phyloP scores from a whole-genome alignment of 805 yeast genomes.

The Yamadazyma laniorum region DNA sequence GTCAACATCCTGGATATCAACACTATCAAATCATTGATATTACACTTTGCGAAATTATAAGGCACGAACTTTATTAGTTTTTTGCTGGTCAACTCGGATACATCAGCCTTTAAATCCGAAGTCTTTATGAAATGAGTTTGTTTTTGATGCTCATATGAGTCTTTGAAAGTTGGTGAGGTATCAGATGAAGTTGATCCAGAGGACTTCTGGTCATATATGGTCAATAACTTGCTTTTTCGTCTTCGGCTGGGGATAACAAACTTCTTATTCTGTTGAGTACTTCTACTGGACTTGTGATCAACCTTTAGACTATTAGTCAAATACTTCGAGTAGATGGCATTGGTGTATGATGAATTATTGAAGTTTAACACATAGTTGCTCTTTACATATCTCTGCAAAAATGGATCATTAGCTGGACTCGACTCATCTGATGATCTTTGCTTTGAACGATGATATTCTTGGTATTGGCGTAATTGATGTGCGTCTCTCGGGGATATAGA shows the following conservation, averaged over 20 bases:
- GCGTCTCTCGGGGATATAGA: conserved; percentile 9
- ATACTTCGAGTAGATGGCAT: conserved; percentile 9
- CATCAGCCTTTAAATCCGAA: conserved; percentile 3
- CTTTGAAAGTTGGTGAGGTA: conserved; percentile 4
- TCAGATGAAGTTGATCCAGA: conserved; percentile 4
- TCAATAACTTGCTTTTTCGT: conserved; percentile 1
- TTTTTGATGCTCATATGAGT: conserved; percentile 2
- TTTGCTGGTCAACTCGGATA: not conserved
- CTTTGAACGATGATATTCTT: conserved; percentile 6
- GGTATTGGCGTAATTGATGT: conserved; percentile 6
- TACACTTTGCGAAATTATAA: conserved; percentile 57
- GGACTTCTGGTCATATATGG: conserved; percentile 4
- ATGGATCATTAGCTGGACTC: conserved; percentile 9
- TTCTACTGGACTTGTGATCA: not conserved
- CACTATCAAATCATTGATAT: conserved; percentile 65
- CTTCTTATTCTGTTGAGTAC: not conserved
- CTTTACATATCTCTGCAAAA: conserved; percentile 13
- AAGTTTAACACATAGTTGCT: conserved; percentile 4
- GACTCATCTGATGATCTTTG: not conserved
- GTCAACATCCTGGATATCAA: conserved; percentile 78
- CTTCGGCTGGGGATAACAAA: conserved; percentile 1
- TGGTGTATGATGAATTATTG: conserved; percentile 2
- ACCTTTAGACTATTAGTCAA: conserved; percentile 1
- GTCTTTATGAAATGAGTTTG: conserved; percentile 5
- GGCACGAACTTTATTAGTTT: conserved; percentile 6